Evolutionary conservation across 1,139 yeast genomes (phyloP), one percentile per base, ranked within the genome.

Genomic region (Lodderomyces oxycetoniae): DNA sequence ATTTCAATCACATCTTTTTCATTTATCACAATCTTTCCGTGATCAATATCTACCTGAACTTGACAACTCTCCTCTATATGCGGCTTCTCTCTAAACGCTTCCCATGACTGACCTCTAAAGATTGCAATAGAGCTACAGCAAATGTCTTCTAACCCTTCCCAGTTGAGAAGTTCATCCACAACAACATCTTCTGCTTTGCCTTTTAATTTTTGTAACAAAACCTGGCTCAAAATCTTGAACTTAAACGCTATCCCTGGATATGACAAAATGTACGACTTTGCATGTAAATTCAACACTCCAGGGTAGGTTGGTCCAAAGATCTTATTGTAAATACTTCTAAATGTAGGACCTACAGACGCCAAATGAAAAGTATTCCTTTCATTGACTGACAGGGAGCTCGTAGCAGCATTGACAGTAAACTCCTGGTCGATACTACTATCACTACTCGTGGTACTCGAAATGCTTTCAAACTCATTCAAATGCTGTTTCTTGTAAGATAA

Each of bases 301-400:
- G 81, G 80, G 39, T 72, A 74, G 0, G 84, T 77, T 2, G 83
- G 83, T 0, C 85, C 85, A 51, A 78, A 74, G 2, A 69, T 59
- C 46, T 67, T 71, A 46, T 77, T 75, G 51, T 78, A 78, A 5
- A 77, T 61, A 21, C 59, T 53, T 33, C 66, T 67, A 39, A 74
- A 59, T 24, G 53, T 58, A 22, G 55, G 60, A 2, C 45, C 42
- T 5, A 26, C 15, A 15, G 35, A 40, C 10, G 30, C 20, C 23
- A 20, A 20, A n/a, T n/a, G n/a, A n/a, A n/a, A n/a, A n/a, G n/a
- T n/a, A 20, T 8, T 8, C 8, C 23, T 8, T n/a, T 8, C 8
- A n/a, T 20, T 8, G 8, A 9, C 23, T n/a, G 23, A 20, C 8
- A 20, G n/a, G 10, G 23, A 20, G 23, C 23, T 20, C 23, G 23